Evolutionary conservation across 2,329 filamentous ascomycete genomes (phyloP).

Genomic region (Xylariales sp.): DNA sequence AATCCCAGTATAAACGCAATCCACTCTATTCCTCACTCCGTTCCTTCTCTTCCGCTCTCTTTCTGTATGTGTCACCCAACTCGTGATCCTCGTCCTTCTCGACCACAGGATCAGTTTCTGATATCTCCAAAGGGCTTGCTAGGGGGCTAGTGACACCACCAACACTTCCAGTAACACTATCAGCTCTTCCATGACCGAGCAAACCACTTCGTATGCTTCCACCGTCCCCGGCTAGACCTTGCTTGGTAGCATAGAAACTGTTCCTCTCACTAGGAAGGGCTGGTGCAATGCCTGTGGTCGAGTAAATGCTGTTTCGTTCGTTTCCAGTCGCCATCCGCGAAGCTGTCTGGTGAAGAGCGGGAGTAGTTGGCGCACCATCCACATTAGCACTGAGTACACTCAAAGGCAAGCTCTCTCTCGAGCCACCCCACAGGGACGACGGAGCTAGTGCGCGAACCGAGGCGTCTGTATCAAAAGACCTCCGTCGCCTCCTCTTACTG

Average conservation of each 20-base stretch:
- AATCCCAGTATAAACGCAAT: no score
- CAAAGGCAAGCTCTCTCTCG: constrained; percentile 72
- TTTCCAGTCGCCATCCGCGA: constrained; percentile 33
- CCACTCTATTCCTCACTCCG: constrained; percentile 7
- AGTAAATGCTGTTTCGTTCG: constrained; percentile 80
- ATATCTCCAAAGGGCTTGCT: constrained; percentile 48
- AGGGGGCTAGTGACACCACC: constrained; percentile 58
- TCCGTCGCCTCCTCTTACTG: constrained; percentile 70
- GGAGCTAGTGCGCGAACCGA: constrained; percentile 81
- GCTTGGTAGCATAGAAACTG: constrained; percentile 72
- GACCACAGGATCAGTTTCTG: constrained; percentile 22
- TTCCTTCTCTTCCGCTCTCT: constrained; percentile 10
- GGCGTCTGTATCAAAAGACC: constrained; percentile 81
- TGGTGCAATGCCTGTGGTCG: constrained; percentile 63
- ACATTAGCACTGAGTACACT: constrained; percentile 73
- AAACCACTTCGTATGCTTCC: constrained; percentile 75
- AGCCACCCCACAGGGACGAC: constrained; percentile 76
- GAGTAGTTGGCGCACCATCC: constrained; percentile 43
- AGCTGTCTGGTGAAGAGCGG: constrained; percentile 49
- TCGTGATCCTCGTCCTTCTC: constrained; percentile 23
- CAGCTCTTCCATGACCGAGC: constrained; percentile 71
- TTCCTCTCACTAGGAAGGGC: constrained; percentile 71
- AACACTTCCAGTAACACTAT: constrained; percentile 78
- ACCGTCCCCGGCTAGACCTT: constrained; percentile 57
- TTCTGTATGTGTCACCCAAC: constrained; percentile 13